Evolutionary conservation across 208 protist genomes (phyloP), one percentile per base, ranked within the genome.

Genomic region (Leishmania tarentolae): DNA sequence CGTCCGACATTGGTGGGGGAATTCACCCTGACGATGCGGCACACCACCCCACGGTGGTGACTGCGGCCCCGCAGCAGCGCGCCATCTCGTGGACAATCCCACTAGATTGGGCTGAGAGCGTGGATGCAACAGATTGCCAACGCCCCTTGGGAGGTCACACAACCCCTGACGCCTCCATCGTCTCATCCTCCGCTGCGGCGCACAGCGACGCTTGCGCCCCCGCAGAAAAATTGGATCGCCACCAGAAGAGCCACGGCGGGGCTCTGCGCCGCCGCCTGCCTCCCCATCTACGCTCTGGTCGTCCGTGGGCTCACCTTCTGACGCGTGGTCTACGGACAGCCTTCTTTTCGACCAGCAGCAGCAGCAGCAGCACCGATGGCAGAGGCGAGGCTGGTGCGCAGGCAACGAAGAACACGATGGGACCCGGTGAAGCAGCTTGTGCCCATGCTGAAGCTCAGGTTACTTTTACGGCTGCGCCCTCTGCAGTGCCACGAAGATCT

Each of bases 41-140:
- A 57, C 47, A 40, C n/a, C 15, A 40, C 50, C 2, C 52, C 63
- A 13, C 47, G 11, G 53, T 7, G 40, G 42, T 57, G 57, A 17
- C 40, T 7, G 40, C 66, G 21, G 50, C 65, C 1, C 73, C 52
- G 63, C 50, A 40, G 75, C 68, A 42, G 50, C 76, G 68, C 11
- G 76, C 66, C 2, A 50, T 73, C 47, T 76, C 81, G 81, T 84
- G 81, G 81, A 84, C 81, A 19, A 50, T 84, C 3, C 81, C 81
- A 24, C 76, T 84, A 19, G 73, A 46, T 19, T 31, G 53, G n/a
- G 35, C 44, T 8, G 57, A 31, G 4, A 40, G 46, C 70, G 15
- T 37, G n/a, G 47, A 56, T 56, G 66, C 24, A 8, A 71, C 4
- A 21, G 66, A n/a, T 42, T n/a, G 11, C 21, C 66, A 21, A 47